A percentile compares a stretch with the other conserved stretches of the same genome.
These are phyloP conservation scores for Mycosphaerella arachidis DNA, from an alignment of 2,329 filamentous ascomycete genomes.

Conservation along the genomic window DNA sequence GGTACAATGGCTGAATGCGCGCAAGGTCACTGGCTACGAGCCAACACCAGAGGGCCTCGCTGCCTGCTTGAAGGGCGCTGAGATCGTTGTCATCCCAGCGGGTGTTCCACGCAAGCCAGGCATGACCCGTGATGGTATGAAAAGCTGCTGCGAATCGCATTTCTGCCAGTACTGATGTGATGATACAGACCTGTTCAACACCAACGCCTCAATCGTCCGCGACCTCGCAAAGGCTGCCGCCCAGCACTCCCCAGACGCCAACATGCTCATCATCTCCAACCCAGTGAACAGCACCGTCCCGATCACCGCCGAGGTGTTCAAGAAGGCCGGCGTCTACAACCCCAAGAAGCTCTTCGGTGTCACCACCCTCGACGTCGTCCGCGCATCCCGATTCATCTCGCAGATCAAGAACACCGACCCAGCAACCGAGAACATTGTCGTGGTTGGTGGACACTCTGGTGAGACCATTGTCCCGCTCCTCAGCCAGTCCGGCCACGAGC, in stretches of 20 bases:
- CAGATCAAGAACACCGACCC: slow-evolving; percentile 90
- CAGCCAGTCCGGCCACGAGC: slow-evolving; percentile 86
- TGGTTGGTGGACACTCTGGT: slow-evolving; percentile 94
- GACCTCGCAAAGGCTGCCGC: slow-evolving; percentile 95
- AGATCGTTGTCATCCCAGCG: slow-evolving; percentile 95
- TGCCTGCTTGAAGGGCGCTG: slow-evolving; percentile 75
- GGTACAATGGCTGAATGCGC: slow-evolving; percentile 14
- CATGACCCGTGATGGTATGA: slow-evolving; percentile 89
- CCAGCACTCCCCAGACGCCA: slow-evolving; percentile 82
- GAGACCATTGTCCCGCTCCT: slow-evolving; percentile 98
- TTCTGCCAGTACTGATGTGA: neutral
- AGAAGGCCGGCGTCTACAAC: slow-evolving; percentile 93
- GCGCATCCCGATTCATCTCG: slow-evolving; percentile 94
- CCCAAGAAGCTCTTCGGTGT: slow-evolving; percentile 99
- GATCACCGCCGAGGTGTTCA: slow-evolving; percentile 96
- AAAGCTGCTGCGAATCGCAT: neutral
- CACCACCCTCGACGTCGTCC: slow-evolving; percentile 97
- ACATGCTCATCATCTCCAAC: slow-evolving; percentile 97
- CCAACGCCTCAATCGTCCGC: slow-evolving; percentile 98
- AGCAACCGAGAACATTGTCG: slow-evolving; percentile 87
- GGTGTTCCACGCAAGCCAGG: slow-evolving; percentile 98
- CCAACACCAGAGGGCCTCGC: slow-evolving; percentile 65
- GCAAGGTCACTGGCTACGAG: slow-evolving; percentile 78
- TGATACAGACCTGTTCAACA: slow-evolving; percentile 88
- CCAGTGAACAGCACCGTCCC: slow-evolving; percentile 99